Evolutionary conservation across 306 rosid species (phyloP).

Genomic region (Prunus fruticosa): DNA sequence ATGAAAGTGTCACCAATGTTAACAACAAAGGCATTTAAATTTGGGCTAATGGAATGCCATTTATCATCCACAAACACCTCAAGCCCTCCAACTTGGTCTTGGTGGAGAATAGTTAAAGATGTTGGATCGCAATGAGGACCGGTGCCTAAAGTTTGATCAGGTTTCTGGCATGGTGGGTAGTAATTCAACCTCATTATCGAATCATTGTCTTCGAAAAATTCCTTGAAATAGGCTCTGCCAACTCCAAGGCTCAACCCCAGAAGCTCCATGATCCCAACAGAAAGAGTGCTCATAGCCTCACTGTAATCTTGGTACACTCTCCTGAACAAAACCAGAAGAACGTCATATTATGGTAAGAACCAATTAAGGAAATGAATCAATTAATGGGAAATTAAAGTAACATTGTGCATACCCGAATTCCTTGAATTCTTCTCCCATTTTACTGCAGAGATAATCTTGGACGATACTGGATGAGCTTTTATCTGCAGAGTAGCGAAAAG

Average conservation of each 20-base stretch:
- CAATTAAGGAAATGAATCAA: not conserved
- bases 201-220: slow-evolving; percentile 67
- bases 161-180: slow-evolving; percentile 92
- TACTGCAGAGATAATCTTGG: slow-evolving; percentile 43
- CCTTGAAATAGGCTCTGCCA: slow-evolving; percentile 47
- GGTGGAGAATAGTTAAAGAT: slow-evolving; percentile 89
- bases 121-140: slow-evolving; percentile 99
- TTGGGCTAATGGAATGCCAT: slow-evolving; percentile 79
- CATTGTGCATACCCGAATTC: slow-evolving; percentile 57
- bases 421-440: slow-evolving; percentile 55
- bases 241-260: slow-evolving; percentile 88
- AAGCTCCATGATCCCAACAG: slow-evolving; percentile 90
- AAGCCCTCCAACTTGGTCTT: slow-evolving; percentile 86
- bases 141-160: slow-evolving; percentile 79
- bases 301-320: slow-evolving; percentile 71
- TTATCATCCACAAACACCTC: slow-evolving; percentile 80
- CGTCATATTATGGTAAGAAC: not conserved
- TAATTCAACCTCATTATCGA: slow-evolving; percentile 94
- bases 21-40: slow-evolving; percentile 81
- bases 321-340: slow-evolving; percentile 27
- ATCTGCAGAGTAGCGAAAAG: slow-evolving; percentile 55
- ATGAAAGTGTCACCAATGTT: slow-evolving; percentile 99
- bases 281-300: slow-evolving; percentile 84
- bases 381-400: not conserved
- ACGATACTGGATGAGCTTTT: slow-evolving; percentile 31